phyloP scores from a whole-genome alignment of 208 protist species.

The Crithidia bombi region DNA sequence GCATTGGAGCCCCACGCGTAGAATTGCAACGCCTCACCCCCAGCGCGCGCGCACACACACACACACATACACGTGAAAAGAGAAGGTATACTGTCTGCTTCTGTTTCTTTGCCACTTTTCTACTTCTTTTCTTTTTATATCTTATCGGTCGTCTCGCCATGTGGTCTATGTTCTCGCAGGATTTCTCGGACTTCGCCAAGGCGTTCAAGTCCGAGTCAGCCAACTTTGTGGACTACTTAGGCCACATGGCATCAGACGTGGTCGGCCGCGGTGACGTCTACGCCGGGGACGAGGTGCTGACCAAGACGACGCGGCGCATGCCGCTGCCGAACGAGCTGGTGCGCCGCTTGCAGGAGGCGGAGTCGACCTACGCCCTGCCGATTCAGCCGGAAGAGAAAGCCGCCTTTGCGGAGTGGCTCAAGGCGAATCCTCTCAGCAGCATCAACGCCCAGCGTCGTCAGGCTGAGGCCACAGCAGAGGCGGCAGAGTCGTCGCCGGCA shows the following conservation, averaged over 20 bases:
- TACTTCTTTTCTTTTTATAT: too few relatives aligned
- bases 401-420: constrained; percentile 55
- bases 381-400: constrained; percentile 37
- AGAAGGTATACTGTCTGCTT: neutral
- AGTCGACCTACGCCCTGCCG: constrained; percentile 48
- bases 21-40: neutral
- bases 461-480: neutral
- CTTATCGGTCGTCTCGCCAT: constrained; percentile 37
- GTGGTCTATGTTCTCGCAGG: constrained; percentile 66
- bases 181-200: constrained; percentile 63
- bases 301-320: constrained; percentile 41
- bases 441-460: constrained; percentile 25
- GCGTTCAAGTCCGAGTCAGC: constrained; percentile 65
- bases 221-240: constrained; percentile 53
- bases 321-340: constrained; percentile 46
- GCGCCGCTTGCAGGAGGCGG: constrained; percentile 40
- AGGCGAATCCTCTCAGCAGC: constrained; percentile 56
- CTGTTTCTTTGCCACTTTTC: neutral
- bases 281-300: constrained; percentile 69
- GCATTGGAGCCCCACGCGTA: neutral
- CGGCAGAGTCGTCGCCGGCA: neutral
- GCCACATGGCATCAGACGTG: constrained; percentile 62
- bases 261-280: constrained; percentile 52
- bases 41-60: neutral
- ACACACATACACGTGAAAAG: neutral